These are phyloP conservation scores for Samsoniella hepiali DNA, from an alignment of 2,329 filamentous ascomycete species.

Conservation along the genomic window DNA sequence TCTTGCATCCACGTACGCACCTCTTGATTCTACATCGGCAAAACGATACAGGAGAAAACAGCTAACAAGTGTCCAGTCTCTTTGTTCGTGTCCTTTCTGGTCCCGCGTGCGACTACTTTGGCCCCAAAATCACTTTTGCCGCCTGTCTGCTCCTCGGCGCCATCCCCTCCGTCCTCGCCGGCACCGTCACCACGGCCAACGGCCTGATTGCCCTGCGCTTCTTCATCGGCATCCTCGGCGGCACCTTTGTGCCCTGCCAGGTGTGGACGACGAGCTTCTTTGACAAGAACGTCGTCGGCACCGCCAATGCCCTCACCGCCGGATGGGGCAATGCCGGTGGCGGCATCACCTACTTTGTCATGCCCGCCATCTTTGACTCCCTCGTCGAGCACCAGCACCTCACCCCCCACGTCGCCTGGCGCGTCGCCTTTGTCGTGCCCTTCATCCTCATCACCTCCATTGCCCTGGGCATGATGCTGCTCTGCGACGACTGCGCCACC, in stretches of 20 bases:
- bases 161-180: conserved; percentile 78
- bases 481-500: conserved; percentile 78
- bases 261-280: conserved; percentile 93
- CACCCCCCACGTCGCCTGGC: conserved; percentile 69
- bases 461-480: conserved; percentile 65
- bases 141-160: conserved; percentile 69
- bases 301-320: conserved; percentile 79
- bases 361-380: conserved; percentile 85
- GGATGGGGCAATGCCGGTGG: conserved; percentile 86
- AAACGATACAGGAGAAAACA: neutral
- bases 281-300: conserved; percentile 90
- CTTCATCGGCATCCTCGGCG: conserved; percentile 77
- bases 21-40: neutral
- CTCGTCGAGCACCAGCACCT: conserved; percentile 60
- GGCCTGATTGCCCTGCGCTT: conserved; percentile 71
- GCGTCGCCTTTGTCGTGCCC: conserved; percentile 79
- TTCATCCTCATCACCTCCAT: conserved; percentile 69
- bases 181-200: conserved; percentile 60
- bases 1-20: conserved; percentile 53
- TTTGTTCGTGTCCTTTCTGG: conserved; percentile 75
- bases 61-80: conserved; percentile 33
- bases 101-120: conserved; percentile 80
- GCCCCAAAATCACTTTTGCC: conserved; percentile 76
- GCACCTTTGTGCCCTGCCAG: conserved; percentile 81
- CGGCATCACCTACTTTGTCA: conserved; percentile 89